Conservation (phyloP, 441 rosid species). For the Gossypium lobatum region DNA sequence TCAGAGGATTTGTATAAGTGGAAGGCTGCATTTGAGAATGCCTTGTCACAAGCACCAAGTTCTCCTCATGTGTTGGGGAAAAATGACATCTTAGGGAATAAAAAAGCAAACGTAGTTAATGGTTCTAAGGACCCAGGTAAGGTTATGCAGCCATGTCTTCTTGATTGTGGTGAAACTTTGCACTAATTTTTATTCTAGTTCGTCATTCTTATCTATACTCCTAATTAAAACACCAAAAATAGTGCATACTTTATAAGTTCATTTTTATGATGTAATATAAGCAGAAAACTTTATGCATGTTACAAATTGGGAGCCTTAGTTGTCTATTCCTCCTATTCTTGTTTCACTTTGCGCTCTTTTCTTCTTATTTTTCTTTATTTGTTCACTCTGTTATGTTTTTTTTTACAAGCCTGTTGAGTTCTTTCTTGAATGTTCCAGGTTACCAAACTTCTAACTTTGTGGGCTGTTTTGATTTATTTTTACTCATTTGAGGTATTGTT, state of each 20-base stretch:
- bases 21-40: slow-evolving; percentile 88
- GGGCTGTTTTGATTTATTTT: not conserved
- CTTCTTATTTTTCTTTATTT: slow-evolving; percentile 3
- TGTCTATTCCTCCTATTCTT: not conserved
- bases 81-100: slow-evolving; percentile 74
- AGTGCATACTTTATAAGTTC: not conserved
- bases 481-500: slow-evolving; percentile 11
- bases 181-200: not conserved
- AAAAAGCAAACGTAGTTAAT: slow-evolving; percentile 50
- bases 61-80: slow-evolving; percentile 69
- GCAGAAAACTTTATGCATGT: not conserved
- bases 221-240: not conserved
- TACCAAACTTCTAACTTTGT: not conserved
- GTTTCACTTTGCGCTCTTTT: not conserved
- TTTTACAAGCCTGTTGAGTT: not conserved
- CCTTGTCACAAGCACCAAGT: slow-evolving; percentile 83
- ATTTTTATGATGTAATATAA: not conserved
- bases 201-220: not conserved
- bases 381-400: not conserved
- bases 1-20: slow-evolving; percentile 85
- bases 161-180: not conserved
- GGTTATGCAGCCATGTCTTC: slow-evolving; percentile 12
- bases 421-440: not conserved
- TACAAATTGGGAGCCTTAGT: not conserved
- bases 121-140: slow-evolving; percentile 56